These are phyloP conservation scores for Verticillium longisporum DNA, from an alignment of 2,329 filamentous ascomycete species.

Conservation along the genomic window DNA sequence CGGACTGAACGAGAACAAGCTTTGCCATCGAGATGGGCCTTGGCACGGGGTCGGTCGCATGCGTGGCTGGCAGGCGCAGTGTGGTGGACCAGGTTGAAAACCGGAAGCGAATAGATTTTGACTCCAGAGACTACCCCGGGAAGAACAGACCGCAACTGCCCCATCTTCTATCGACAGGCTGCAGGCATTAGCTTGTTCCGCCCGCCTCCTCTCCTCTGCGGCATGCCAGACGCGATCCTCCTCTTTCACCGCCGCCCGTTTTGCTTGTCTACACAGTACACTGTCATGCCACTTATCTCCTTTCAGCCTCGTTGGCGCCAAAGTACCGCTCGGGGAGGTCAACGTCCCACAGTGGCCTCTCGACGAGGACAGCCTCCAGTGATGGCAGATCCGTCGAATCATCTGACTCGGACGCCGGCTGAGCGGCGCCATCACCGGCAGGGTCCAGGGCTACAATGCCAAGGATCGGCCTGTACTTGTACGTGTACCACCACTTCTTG, in stretches of 20 bases:
- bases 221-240: neutral
- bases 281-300: conserved; percentile 6
- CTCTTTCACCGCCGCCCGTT: neutral
- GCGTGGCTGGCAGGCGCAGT: neutral
- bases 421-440: neutral
- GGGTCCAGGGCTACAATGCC: conserved; percentile 49
- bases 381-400: conserved; percentile 17
- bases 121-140: neutral
- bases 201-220: neutral
- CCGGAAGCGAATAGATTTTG: neutral
- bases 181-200: neutral
- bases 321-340: conserved; percentile 68
- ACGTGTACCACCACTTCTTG: conserved; percentile 67
- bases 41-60: neutral
- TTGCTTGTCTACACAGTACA: neutral
- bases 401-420: neutral
- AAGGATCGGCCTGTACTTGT: conserved; percentile 90
- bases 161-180: neutral
- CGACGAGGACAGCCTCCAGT: conserved; percentile 80
- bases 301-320: conserved; percentile 47
- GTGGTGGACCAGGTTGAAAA: neutral
- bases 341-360: conserved; percentile 78
- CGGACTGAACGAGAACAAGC: neutral
- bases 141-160: neutral
- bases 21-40: neutral